Evolutionary conservation across 129 eudicot genomes (phyloP).

Genomic region (Centaurea solstitialis): DNA sequence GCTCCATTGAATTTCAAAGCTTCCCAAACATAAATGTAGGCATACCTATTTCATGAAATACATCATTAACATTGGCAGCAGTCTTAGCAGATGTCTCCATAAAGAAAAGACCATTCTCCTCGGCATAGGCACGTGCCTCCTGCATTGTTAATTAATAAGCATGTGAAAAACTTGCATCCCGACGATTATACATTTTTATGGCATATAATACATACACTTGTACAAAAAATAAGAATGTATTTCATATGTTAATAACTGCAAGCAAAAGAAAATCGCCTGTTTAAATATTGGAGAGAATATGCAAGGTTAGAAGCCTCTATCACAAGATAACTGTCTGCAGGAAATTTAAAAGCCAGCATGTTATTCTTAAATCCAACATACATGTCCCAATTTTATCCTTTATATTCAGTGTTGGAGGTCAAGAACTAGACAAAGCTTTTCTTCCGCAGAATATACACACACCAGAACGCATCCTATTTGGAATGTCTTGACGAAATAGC

Average conservation of each 20-base stretch:
- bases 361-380: neutral
- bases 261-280: neutral
- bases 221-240: neutral
- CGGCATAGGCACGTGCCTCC: slow-evolving; percentile 92
- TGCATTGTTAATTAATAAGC: slow-evolving; percentile 28
- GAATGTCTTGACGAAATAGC: neutral
- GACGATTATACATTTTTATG: neutral
- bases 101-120: slow-evolving; percentile 88
- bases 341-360: neutral
- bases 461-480: neutral
- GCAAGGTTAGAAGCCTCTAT: neutral
- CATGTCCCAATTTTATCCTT: neutral
- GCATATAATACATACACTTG: neutral
- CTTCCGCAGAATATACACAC: neutral
- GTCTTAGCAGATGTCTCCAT: slow-evolving; percentile 98
- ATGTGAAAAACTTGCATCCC: neutral
- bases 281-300: neutral
- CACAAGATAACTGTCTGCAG: neutral
- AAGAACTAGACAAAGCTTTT: neutral
- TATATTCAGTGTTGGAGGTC: neutral
- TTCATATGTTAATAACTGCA: neutral
- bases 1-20: neutral
- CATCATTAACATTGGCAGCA: slow-evolving; percentile 83
- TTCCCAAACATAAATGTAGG: neutral
- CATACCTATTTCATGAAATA: slow-evolving; percentile 88